Evolutionary conservation across 164 flowering plant species (phyloP).

Genomic region (Annona squamosa): DNA sequence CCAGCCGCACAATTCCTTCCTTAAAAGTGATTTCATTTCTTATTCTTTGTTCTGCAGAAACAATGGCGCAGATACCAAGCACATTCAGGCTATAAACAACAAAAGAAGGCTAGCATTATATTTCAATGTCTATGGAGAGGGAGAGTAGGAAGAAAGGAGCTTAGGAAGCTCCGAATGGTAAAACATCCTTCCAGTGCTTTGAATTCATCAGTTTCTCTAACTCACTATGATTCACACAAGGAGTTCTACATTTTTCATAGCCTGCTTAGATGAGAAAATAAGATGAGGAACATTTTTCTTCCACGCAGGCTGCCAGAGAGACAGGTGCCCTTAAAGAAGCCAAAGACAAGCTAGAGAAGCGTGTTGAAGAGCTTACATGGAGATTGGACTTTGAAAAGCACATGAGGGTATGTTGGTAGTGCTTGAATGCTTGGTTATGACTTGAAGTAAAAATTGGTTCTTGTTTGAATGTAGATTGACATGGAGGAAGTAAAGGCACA

Average conservation of each 20-base stretch:
- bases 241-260: not conserved
- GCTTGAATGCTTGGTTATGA: not conserved
- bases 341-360: slow-evolving; percentile 84
- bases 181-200: slow-evolving; percentile 11
- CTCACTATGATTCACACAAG: not conserved
- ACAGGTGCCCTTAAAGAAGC: slow-evolving; percentile 87
- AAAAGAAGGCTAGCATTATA: slow-evolving; percentile 44
- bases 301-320: slow-evolving; percentile 73
- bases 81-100: slow-evolving; percentile 34
- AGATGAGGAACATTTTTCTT: not conserved
- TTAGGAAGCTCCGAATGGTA: slow-evolving; percentile 68
- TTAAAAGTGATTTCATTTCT: not conserved
- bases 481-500: slow-evolving; percentile 75
- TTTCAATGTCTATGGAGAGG: slow-evolving; percentile 82
- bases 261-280: not conserved
- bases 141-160: slow-evolving; percentile 57
- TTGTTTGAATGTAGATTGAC: slow-evolving; percentile 38
- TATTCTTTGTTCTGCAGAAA: slow-evolving; percentile 36
- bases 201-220: not conserved
- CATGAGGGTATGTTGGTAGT: slow-evolving; percentile 41
- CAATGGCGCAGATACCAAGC: slow-evolving; percentile 59
- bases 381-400: slow-evolving; percentile 74
- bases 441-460: not conserved
- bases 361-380: slow-evolving; percentile 86
- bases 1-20: not conserved